Base-by-base conservation (phyloP, 805 yeast genomes). In the Candida gorgasii region DNA sequence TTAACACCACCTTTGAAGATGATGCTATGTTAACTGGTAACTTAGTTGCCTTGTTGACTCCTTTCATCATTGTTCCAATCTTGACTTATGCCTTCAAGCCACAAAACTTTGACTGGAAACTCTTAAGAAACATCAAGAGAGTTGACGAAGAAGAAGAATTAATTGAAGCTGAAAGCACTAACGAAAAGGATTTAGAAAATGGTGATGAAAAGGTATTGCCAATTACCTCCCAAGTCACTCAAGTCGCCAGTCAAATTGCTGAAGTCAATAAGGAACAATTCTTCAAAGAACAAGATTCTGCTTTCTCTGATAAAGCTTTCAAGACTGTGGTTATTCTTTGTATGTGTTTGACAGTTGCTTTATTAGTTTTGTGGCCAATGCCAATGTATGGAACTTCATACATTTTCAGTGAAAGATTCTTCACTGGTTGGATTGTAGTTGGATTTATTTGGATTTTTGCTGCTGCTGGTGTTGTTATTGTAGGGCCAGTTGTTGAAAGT, bases 11-110 rank as follows among this genome's bases (percentile, higher is more conserved):
- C n/a, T 93, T 92, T 51, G 78, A 75, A 49, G 95, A 90, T 61
- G 77, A 86, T 58, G 85, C 97, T 30, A 90, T 90, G 97, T 73
- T 89, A 48, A 82, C 84, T 3, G 97, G 96, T 46, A 89, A 89
- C 62, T 80, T 88, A 36, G 89, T 88, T 40, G 92, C 96, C 0
- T 66, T 89, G 47, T 69, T 80, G 41, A 76, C 90, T 1, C 96
- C 96, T 8, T 56, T 78, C 13, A 62, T 89, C 13, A 73, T 82
- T 43, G 68, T 82, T 37, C 89, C 95, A 19, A 56, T 83, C 8
- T 67, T 89, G 42, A 84, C 93, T 0, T 68, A 73, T 28, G 66
- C 64, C 2, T 83, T 83, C 61, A 81, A 80, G 42, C 80, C 84
- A 4, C 90, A 84, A 54, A 73, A 85, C 54, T 89, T 82, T 52